phyloP scores from a whole-genome alignment of 345 rosid species.

The Eucalyptus victrix region DNA sequence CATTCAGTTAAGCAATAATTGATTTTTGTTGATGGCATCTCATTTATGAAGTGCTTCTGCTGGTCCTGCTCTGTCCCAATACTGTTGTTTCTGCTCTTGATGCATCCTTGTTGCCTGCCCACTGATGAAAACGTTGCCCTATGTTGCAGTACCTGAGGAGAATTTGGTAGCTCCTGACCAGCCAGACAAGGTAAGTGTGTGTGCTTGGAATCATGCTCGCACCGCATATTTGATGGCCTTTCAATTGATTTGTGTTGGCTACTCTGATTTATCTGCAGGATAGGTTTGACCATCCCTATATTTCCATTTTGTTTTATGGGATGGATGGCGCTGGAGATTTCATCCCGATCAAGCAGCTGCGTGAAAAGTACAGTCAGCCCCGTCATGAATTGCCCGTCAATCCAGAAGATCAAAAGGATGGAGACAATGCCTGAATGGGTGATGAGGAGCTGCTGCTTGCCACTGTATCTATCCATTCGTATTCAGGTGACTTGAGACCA shows the following conservation, averaged over 20 bases:
- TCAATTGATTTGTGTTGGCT: background rate
- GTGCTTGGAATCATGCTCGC: background rate
- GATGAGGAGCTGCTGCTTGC: background rate
- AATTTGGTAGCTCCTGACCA: conserved; percentile 51
- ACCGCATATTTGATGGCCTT: background rate
- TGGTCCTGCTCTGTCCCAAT: background rate
- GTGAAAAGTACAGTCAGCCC: conserved; percentile 68
- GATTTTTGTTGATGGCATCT: background rate
- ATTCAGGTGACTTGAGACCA: background rate
- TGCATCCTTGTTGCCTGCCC: background rate
- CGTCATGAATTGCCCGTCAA: conserved; percentile 63
- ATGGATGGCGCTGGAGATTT: conserved; percentile 79
- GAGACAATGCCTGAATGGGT: background rate
- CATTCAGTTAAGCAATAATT: background rate
- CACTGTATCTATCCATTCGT: background rate
- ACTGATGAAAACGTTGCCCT: background rate
- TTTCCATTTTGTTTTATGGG: conserved; percentile 77
- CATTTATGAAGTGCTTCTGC: background rate
- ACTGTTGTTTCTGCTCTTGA: background rate
- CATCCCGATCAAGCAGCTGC: conserved; percentile 86
- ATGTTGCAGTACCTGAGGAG: conserved; percentile 79
- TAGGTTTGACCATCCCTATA: conserved; percentile 84
- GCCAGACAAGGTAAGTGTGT: conserved; percentile 41
- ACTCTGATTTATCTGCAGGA: conserved; percentile 31
- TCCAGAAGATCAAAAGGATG: conserved; percentile 37